phyloP scores from a whole-genome alignment of 768 basidiomycete species.

The Collybia sp. region DNA sequence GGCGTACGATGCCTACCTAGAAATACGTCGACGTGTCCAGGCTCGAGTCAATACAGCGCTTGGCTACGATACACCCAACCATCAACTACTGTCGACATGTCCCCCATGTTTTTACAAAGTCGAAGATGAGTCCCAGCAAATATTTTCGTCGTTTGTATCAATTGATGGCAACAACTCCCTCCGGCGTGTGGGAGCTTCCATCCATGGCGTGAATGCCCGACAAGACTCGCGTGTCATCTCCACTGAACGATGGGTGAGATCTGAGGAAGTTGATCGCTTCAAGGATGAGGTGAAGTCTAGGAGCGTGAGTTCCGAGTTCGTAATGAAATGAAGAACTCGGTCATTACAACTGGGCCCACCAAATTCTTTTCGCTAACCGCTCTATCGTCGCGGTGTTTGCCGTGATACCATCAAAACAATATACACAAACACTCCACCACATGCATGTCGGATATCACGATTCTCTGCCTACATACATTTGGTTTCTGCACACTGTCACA shows the following conservation, averaged over 20 bases:
- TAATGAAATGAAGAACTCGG: too few relatives aligned
- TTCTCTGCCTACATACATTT: too few relatives aligned
- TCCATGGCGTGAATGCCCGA: conserved; percentile 2
- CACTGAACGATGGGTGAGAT: conserved; percentile 6
- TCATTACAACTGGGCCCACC: too few relatives aligned
- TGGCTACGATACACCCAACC: not conserved
- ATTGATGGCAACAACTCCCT: conserved; percentile 27
- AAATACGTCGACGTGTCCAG: not conserved
- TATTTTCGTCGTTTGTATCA: conserved; percentile 11
- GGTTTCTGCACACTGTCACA: too few relatives aligned
- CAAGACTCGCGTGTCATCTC: conserved; percentile 2
- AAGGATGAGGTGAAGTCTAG: conserved; percentile 6
- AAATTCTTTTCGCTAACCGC: too few relatives aligned
- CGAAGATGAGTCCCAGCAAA: conserved; percentile 8
- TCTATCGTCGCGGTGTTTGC: too few relatives aligned
- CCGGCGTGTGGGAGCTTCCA: conserved; percentile 11
- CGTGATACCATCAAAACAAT: too few relatives aligned
- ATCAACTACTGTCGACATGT: conserved; percentile 7
- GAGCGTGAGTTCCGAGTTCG: not conserved
- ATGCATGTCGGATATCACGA: too few relatives aligned
- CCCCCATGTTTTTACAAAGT: conserved; percentile 16
- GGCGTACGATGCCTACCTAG: conserved; percentile 10
- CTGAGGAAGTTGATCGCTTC: conserved; percentile 9
- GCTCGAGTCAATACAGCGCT: not conserved
- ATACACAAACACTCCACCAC: too few relatives aligned